A percentile compares a stretch with the other conserved stretches of the same genome.
These are phyloP conservation scores for Hypericum androsaemum DNA, from an alignment of 345 rosid genomes.

Conservation along the genomic window DNA sequence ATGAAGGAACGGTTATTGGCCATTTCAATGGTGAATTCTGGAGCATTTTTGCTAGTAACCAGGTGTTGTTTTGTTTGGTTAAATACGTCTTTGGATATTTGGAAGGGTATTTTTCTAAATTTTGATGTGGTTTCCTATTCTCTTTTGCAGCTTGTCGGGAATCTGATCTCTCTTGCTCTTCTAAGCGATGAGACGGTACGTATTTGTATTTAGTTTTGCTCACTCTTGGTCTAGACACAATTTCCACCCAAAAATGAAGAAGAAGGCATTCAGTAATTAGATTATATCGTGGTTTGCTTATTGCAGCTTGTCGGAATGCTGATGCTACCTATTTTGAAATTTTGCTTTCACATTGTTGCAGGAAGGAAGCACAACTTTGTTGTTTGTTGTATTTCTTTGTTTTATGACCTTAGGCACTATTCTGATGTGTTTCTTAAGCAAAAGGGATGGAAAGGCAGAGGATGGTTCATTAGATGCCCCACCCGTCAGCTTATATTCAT, in stretches of 20 bases:
- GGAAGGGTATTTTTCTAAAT: constrained; percentile 8
- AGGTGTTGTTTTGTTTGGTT: constrained; percentile 37
- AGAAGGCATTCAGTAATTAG: too few relatives aligned
- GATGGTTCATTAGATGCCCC: constrained; percentile 30
- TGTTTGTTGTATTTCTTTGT: constrained; percentile 66
- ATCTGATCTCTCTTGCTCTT: constrained; percentile 72
- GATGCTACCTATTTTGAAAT: not conserved
- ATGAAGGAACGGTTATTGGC: constrained; percentile 73
- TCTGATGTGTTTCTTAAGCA: constrained; percentile 68
- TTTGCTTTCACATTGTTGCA: constrained; percentile 23
- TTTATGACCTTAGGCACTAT: constrained; percentile 64
- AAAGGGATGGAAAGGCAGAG: constrained; percentile 47
- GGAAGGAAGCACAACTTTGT: constrained; percentile 69
- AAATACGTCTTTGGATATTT: constrained; percentile 3
- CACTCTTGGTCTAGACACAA: not conserved
- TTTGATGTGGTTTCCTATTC: not conserved
- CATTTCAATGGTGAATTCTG: constrained; percentile 88
- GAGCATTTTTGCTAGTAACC: constrained; percentile 78
- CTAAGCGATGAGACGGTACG: constrained; percentile 48
- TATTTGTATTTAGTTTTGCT: not conserved
- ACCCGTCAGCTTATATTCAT: constrained; percentile 38
- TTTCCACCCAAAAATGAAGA: too few relatives aligned
- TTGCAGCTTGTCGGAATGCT: too few relatives aligned
- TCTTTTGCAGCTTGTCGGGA: constrained; percentile 64
- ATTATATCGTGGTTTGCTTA: too few relatives aligned